These are phyloP conservation scores for Suillus plorans DNA, from an alignment of 768 basidiomycete genomes.

Conservation along the genomic window DNA sequence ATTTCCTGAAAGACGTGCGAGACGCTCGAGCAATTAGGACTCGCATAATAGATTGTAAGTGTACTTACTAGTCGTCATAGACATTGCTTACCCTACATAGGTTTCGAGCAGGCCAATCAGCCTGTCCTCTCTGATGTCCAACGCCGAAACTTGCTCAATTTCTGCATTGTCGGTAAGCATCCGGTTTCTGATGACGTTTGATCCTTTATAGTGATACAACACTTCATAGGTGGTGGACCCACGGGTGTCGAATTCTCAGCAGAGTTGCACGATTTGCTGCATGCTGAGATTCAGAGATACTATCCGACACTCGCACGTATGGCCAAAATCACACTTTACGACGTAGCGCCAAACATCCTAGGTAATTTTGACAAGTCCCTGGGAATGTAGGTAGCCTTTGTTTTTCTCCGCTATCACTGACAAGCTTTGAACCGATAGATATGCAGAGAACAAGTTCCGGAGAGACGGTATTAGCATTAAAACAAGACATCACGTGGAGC, in stretches of 20 bases:
- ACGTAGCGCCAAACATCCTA: constrained; percentile 77
- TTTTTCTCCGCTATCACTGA: constrained; percentile 6
- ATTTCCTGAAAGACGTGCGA: constrained; percentile 79
- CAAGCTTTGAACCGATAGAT: constrained; percentile 37
- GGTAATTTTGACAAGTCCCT: constrained; percentile 71
- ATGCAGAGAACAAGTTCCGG: constrained; percentile 67
- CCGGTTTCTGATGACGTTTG: not conserved
- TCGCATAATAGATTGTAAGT: constrained; percentile 70
- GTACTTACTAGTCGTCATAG: constrained; percentile 1
- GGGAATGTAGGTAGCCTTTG: constrained; percentile 43
- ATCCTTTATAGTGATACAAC: constrained; percentile 1
- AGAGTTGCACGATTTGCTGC: constrained; percentile 76
- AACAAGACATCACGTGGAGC: constrained; percentile 72
- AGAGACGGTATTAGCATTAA: constrained; percentile 74
- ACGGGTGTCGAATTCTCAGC: constrained; percentile 85
- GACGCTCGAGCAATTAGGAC: constrained; percentile 72
- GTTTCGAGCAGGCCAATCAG: constrained; percentile 85
- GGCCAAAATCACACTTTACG: constrained; percentile 76
- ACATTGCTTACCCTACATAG: constrained; percentile 27
- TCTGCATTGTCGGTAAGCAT: constrained; percentile 77
- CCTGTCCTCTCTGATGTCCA: constrained; percentile 75
- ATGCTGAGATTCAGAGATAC: constrained; percentile 58
- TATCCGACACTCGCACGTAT: constrained; percentile 65
- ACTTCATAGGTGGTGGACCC: constrained; percentile 60
- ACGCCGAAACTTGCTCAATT: constrained; percentile 74